These are phyloP conservation scores for Coriolopsis trogii DNA, from an alignment of 1,284 basidiomycete genomes.

Conservation along the genomic window DNA sequence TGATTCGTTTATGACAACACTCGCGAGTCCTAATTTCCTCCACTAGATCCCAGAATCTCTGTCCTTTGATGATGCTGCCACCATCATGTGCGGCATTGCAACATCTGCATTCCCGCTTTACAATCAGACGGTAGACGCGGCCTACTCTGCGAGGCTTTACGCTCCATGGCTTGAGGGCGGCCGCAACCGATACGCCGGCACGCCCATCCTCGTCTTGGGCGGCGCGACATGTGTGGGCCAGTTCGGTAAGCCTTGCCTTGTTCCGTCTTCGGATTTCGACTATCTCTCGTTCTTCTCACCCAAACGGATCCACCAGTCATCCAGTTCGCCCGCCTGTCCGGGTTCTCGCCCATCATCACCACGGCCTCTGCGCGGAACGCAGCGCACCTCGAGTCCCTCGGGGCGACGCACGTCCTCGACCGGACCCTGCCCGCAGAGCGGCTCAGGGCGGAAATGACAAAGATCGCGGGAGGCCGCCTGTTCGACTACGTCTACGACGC, in stretches of 20 bases:
- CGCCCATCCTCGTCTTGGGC: constrained; percentile 38
- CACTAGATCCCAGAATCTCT: constrained; percentile 31
- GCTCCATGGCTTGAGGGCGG: constrained; percentile 27
- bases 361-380: constrained; percentile 49
- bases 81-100: constrained; percentile 30
- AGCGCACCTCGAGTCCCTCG: constrained; percentile 40
- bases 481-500: constrained; percentile 32
- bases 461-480: constrained; percentile 10
- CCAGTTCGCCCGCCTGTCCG: constrained; percentile 49
- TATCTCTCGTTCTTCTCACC: neutral
- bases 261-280: no score
- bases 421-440: constrained; percentile 13
- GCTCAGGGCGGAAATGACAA: constrained; percentile 8
- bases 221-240: constrained; percentile 41
- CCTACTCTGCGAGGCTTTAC: constrained; percentile 24
- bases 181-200: constrained; percentile 22
- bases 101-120: constrained; percentile 34
- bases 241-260: constrained; percentile 28
- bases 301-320: constrained; percentile 36
- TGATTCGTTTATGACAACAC: neutral
- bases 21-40: neutral
- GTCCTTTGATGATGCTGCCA: constrained; percentile 33
- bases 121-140: constrained; percentile 6
- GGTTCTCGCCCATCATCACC: constrained; percentile 51
- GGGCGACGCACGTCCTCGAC: constrained; percentile 30